Evolutionary conservation across 2,329 filamentous ascomycete genomes (phyloP), one percentile per base, ranked within the genome.

Genomic region (Trematosphaeria pertusa): DNA sequence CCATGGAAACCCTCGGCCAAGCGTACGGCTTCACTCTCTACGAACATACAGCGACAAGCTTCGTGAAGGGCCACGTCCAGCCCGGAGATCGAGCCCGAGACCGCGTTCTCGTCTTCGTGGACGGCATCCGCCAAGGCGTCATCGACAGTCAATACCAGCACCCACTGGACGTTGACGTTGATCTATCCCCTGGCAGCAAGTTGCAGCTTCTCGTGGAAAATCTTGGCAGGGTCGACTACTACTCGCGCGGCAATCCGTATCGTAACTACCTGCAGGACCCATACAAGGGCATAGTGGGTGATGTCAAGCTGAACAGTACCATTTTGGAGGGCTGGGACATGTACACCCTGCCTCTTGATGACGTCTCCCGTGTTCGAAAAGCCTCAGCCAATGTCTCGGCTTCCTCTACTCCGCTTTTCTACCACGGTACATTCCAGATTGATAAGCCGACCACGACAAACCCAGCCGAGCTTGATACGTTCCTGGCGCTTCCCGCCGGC

Each of bases 171-270:
- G 69, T 81, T 10, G 69, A 46, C 0, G 38, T 81, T 1, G 46
- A 58, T 0, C 60, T 81, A 6, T 53, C 62, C 14, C 51, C 57
- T 1, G 75, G 75, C 5, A 76, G 79, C 50, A 67, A 55, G 18
- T 50, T 80, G 4, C 65, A 73, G 45, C 68, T 80, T 0, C 58
- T 81, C 3, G 73, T 80, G 1, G 78, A 81, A 59, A 81, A 81
- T 38, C 67, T 81, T n/a, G 78, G 78, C 1, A 71, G 78, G 2
- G 75, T 80, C 1, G 74, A 80, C 49, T 79, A 76, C 48, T 71
- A 70, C 37, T 71, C 73, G 2, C 58, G 64, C 4, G 65, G 78
- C 8, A 63, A 64, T 5, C 35, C 35, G 0, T 58, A 58, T 21
- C 38, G 43, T 1, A 61, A 63, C 20, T 40, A 51, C 17, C 20